Evolutionary conservation across 371 early-diverging fungal genomes (phyloP).

Genomic region (Syncephalis plumigaleata): DNA sequence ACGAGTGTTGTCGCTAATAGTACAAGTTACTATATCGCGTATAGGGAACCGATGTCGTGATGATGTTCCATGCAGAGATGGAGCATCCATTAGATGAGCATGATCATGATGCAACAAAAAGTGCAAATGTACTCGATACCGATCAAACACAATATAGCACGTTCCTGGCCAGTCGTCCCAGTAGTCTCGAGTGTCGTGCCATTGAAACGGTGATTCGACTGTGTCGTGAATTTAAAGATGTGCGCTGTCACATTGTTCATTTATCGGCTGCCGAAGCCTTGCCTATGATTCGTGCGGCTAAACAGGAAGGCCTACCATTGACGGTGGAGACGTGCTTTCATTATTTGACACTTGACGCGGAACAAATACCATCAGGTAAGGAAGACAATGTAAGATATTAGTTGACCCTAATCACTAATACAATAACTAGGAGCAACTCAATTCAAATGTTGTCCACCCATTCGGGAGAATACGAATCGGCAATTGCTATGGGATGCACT

Average conservation of each 20-base stretch:
- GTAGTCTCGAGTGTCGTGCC: conserved; percentile 44
- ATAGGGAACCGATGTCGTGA: conserved; percentile 18
- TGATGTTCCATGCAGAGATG: conserved; percentile 74
- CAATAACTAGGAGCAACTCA: conserved; percentile 31
- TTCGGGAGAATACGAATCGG: conserved; percentile 52
- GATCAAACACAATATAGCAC: conserved; percentile 36
- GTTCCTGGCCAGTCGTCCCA: conserved; percentile 53
- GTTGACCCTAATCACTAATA: too few species aligned
- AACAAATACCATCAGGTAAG: conserved; percentile 41
- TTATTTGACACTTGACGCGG: conserved; percentile 49
- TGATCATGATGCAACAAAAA: conserved; percentile 11
- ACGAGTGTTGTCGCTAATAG: not conserved
- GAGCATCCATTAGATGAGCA: conserved; percentile 18
- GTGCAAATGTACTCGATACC: conserved; percentile 6
- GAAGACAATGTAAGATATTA: too few species aligned
- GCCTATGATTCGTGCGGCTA: conserved; percentile 52
- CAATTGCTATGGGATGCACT: conserved; percentile 55
- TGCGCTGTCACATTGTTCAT: conserved; percentile 66
- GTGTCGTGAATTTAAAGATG: conserved; percentile 43
- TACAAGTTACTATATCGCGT: not conserved
- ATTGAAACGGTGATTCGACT: conserved; percentile 52
- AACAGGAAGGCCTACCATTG: conserved; percentile 43
- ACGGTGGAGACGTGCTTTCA: conserved; percentile 75
- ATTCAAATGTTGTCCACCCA: conserved; percentile 78
- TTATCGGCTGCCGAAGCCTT: conserved; percentile 57